Evolutionary conservation across 805 yeast genomes (phyloP).

Genomic region (Spathaspora girioi): DNA sequence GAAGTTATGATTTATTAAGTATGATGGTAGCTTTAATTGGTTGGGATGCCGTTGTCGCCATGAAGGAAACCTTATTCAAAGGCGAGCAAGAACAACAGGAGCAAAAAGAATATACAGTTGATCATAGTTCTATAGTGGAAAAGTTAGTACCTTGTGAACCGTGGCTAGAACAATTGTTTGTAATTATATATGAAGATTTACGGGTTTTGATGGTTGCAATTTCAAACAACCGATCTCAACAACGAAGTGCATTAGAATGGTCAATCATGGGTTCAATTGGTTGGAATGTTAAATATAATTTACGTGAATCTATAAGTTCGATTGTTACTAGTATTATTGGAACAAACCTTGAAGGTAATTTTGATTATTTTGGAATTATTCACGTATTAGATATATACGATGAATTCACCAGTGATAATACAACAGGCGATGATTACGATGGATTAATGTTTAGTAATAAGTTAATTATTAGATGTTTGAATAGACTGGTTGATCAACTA

Average conservation of each 20-base stretch:
- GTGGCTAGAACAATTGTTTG: slow-evolving; percentile 75
- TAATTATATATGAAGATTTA: slow-evolving; percentile 64
- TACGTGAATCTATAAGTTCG: slow-evolving; percentile 34
- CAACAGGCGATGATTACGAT: slow-evolving; percentile 24
- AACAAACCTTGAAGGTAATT: slow-evolving; percentile 48
- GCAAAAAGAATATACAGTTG: not conserved
- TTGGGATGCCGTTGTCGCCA: slow-evolving; percentile 72
- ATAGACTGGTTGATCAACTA: slow-evolving; percentile 18
- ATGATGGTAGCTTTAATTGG: slow-evolving; percentile 66
- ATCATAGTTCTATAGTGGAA: not conserved
- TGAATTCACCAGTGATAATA: slow-evolving; percentile 37
- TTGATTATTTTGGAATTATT: slow-evolving; percentile 57
- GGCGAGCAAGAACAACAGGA: not conserved
- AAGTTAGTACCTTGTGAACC: slow-evolving; percentile 50
- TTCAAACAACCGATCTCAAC: slow-evolving; percentile 19
- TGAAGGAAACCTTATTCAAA: slow-evolving; percentile 63
- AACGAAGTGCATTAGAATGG: slow-evolving; percentile 71
- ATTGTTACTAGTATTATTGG: slow-evolving; percentile 48
- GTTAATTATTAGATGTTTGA: slow-evolving; percentile 21
- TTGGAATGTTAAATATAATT: slow-evolving; percentile 37
- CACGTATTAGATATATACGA: slow-evolving; percentile 48
- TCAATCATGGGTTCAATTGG: slow-evolving; percentile 61
- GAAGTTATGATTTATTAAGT: slow-evolving; percentile 63
- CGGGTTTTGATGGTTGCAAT: slow-evolving; percentile 22
- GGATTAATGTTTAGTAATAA: slow-evolving; percentile 28